Conservation (phyloP, 257 asterid genomes). For the Rehmannia glutinosa region DNA sequence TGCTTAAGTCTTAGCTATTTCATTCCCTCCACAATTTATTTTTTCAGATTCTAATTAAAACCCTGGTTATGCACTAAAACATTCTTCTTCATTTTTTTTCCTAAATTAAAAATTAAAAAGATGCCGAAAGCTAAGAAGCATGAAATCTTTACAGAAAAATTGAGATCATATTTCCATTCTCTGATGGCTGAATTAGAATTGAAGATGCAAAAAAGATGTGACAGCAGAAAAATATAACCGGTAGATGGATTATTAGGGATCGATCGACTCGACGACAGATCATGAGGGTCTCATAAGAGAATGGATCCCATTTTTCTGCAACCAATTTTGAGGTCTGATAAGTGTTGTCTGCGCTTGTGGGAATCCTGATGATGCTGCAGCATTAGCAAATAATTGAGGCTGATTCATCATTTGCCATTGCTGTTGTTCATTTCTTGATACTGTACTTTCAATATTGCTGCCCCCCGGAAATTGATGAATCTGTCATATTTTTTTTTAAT, state of each 20-base stretch:
- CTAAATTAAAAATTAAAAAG: too few species aligned
- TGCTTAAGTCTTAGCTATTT: too few species aligned
- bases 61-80: too few species aligned
- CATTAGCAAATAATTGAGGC: constrained; percentile 51
- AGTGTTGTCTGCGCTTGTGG: constrained; percentile 33
- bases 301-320: constrained; percentile 56
- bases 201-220: neutral
- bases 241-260: neutral
- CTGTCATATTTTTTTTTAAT: too few species aligned
- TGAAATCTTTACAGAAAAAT: too few species aligned
- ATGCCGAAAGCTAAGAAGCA: too few species aligned
- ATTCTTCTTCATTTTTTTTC: too few species aligned
- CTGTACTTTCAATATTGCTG: constrained; percentile 25
- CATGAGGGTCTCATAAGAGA: constrained; percentile 51
- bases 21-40: too few species aligned
- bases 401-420: constrained; percentile 33
- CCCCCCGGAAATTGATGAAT: constrained; percentile 37
- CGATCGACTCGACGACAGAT: neutral
- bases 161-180: constrained; percentile 11
- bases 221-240: neutral
- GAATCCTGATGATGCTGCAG: constrained; percentile 99
- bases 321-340: constrained; percentile 42
- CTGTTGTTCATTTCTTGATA: constrained; percentile 26
- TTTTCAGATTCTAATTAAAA: too few species aligned
- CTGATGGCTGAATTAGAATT: neutral